Evolutionary conservation across 73 alveolate genomes (phyloP), one percentile per base, ranked within the genome.

Genomic region (Symbiodinium pilosum): DNA sequence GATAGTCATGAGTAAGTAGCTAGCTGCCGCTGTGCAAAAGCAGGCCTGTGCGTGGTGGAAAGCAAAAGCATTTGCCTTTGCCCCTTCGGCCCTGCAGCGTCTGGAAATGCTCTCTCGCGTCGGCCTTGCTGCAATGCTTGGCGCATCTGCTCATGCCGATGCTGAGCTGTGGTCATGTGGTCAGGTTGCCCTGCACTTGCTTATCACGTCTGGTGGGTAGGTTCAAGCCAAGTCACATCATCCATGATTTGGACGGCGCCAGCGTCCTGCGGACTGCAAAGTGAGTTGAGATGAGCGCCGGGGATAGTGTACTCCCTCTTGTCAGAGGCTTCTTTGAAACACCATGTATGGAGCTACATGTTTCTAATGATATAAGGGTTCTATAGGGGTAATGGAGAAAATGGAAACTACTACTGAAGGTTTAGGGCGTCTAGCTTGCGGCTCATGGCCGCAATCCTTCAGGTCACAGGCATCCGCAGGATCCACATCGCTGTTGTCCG

Each of bases 401-500:
- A n/a, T n/a, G n/a, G n/a, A n/a, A n/a, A n/a, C n/a, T n/a, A n/a
- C n/a, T n/a, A n/a, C n/a, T n/a, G n/a, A n/a, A n/a, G n/a, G n/a
- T n/a, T n/a, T n/a, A n/a, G n/a, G n/a, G n/a, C n/a, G n/a, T n/a
- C n/a, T n/a, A n/a, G n/a, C n/a, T n/a, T n/a, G n/a, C n/a, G n/a
- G n/a, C n/a, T n/a, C n/a, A n/a, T n/a, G n/a, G n/a, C n/a, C n/a
- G n/a, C n/a, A n/a, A n/a, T 73, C 85, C 85, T 73, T 73, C 2
- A 73, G 85, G 44, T 73, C 85, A 36, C 85, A 73, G 0, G 85
- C 85, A 36, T 73, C 85, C 43, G 85, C 85, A 9, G 85, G 85
- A 36, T 73, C 85, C 85, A 73, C 85, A 36, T 73, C 85, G 85
- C 85, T 73, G 44, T 73, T 73, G 85, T 73, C 85, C 44, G 85